Base-by-base conservation (phyloP, 2,329 filamentous ascomycete genomes). In the Pseudogymnoascus destructans region DNA sequence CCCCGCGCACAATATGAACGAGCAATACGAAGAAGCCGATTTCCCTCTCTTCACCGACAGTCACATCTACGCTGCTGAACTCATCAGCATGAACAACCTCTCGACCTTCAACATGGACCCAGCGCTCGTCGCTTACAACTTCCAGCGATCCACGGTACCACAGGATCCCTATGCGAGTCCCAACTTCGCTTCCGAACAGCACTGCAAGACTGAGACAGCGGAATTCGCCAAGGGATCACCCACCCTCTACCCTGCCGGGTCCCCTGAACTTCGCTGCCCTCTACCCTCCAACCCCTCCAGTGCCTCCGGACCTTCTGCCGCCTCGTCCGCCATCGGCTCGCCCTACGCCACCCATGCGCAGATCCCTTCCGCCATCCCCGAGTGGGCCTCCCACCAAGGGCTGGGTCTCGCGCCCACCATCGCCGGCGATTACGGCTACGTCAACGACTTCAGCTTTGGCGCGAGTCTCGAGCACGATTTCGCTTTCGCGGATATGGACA, bases 401-500 rank as follows among this genome's bases (percentile, higher is more conserved):
- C 64, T 69, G 8, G 67, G 64, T 6, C 58, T 67, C 32, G 66
- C 66, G 42, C 68, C 68, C 46, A 64, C 64, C 40, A 70, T 70
- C 58, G 67, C 67, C 5, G 58, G 59, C 33, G 68, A 66, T 57
- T 66, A 67, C 46, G 61, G 60, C 52, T 67, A 62, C 55, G 61
- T 64, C 27, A 66, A 64, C 62, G 66, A 68, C 19, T 70, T 67
- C 61, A 60, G 61, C 27, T 66, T 65, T 61, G 23, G 63, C 59
- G 58, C 67, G 66, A 66, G 68, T 68, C 67, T 69, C 66, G 68
- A 70, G 63, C 30, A 27, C 23, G 67, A 70, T 21, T 69, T 69
- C 59, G 64, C 63, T 64, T 64, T 67, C 63, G 59, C 70, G 21
- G 67, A 70, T 32, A 70, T 73, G 61, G 76, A 76, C 59, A 71